Conservation (phyloP, 2,329 filamentous ascomycete species). For the Teratosphaeria nubilosa region DNA sequence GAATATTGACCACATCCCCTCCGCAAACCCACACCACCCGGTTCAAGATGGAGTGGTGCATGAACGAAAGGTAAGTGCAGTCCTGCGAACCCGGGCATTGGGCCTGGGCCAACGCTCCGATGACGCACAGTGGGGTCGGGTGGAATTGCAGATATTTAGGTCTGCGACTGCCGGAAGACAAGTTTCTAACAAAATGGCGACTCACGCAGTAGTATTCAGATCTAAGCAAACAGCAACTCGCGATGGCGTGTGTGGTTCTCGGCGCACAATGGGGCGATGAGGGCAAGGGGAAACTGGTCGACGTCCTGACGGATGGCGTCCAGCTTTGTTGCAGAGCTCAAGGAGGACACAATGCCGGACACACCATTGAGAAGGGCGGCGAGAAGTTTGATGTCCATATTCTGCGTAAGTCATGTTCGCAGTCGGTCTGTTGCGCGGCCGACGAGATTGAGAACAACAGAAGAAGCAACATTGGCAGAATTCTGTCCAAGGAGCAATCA, state of each 20-base stretch:
- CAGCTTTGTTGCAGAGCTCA: slow-evolving; percentile 49
- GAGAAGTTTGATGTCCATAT: slow-evolving; percentile 49
- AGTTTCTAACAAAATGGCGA: slow-evolving; percentile 1
- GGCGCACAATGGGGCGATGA: slow-evolving; percentile 53
- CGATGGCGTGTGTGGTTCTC: slow-evolving; percentile 46
- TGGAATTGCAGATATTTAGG: neutral
- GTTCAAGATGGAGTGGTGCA: neutral
- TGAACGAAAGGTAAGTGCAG: neutral
- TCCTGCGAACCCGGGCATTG: neutral
- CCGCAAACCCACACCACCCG: neutral
- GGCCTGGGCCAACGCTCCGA: neutral
- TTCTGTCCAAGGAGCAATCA: neutral
- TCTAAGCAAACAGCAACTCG: neutral
- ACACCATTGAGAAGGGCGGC: slow-evolving; percentile 34
- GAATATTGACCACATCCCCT: neutral
- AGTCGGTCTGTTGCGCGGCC: neutral
- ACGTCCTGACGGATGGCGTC: slow-evolving; percentile 33
- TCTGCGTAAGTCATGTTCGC: slow-evolving; percentile 29
- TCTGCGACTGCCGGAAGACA: neutral
- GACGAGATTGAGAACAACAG: neutral
- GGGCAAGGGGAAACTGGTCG: slow-evolving; percentile 51
- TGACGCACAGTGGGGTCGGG: slow-evolving; percentile 1
- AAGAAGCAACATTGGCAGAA: neutral
- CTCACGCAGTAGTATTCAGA: neutral
- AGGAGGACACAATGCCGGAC: slow-evolving; percentile 52